Conservation (phyloP, 2,329 filamentous ascomycete species). For the Stagonosporopsis cucurbitacearum region DNA sequence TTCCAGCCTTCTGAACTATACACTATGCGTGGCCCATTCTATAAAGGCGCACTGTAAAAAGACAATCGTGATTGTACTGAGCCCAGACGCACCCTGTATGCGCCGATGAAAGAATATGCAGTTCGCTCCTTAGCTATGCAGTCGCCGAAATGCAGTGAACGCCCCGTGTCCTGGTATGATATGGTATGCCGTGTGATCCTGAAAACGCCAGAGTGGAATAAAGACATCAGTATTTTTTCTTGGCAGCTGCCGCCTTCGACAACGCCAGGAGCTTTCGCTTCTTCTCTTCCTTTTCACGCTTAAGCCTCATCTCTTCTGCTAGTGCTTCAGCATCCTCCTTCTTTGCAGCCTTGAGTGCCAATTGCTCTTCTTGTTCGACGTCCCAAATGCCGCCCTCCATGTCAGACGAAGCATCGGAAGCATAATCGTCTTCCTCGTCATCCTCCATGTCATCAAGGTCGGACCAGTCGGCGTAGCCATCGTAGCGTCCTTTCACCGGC, state of each 20-base stretch:
- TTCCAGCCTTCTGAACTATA: constrained; percentile 21
- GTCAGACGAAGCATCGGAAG: constrained; percentile 72
- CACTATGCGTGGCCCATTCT: constrained; percentile 26
- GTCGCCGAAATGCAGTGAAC: constrained; percentile 32
- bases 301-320: constrained; percentile 57
- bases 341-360: constrained; percentile 67
- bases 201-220: constrained; percentile 31
- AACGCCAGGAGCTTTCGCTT: constrained; percentile 43
- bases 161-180: constrained; percentile 25
- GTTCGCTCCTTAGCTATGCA: constrained; percentile 44
- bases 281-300: constrained; percentile 45
- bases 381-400: constrained; percentile 81
- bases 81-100: constrained; percentile 21
- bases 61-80: constrained; percentile 26
- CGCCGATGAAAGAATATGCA: constrained; percentile 30
- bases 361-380: constrained; percentile 73
- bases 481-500: constrained; percentile 42
- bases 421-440: constrained; percentile 67
- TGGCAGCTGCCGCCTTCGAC: constrained; percentile 38
- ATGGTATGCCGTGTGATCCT: constrained; percentile 40
- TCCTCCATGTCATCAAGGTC: constrained; percentile 53
- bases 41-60: constrained; percentile 25
- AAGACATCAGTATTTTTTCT: constrained; percentile 37
- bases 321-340: constrained; percentile 72
- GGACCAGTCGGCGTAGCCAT: constrained; percentile 49